Base-by-base conservation (phyloP, 1,139 yeast species). In the Hansenula sp. region DNA sequence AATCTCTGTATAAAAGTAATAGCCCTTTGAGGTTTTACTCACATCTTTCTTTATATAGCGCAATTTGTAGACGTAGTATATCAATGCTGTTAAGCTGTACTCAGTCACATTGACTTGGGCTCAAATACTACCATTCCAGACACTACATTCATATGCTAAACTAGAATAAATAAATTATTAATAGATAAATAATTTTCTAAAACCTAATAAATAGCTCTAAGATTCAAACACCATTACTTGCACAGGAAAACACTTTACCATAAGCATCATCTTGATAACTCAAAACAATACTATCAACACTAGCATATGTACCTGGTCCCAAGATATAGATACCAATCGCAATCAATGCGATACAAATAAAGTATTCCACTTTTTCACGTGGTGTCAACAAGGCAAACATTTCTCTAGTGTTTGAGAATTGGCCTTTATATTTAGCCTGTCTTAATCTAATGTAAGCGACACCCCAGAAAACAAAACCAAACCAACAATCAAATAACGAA, bases 391-490 rank as follows among this genome's bases (percentile, higher is more conserved):
- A 38, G 17, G 46, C 45, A 51, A 54, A 60, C 52, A 68, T 56
- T 29, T 59, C 61, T 17, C 51, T 45, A 11, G 52, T 53, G 28
- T 51, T 47, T 18, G 48, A 52, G 37, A 59, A 58, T 24, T 47
- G 47, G 16, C 62, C 58, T 14, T 44, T 40, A 38, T 58, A 50
- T 30, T 59, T 55, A 18, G 48, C 49, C 37, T 61, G 61, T 46
- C 60, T 65, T 47, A 72, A 61, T 50, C 68, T 69, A 53, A 77
- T 67, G 56, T 59, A 77, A 0, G 83, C 82, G 28, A 75, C 69
- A n/a, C 81, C 82, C 83, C 83, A 78, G 52, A 77, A 78, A 18
- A 77, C 73, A 52, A 74, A 78, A 0, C 83, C 83, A 51, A 78
- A 78, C 79, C 81, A 78, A 54, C 82, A 75, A 56, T 77, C 83